Evolutionary conservation across 306 rosid genomes (phyloP), one percentile per base, ranked within the genome.

Genomic region (Vigna unguiculata): DNA sequence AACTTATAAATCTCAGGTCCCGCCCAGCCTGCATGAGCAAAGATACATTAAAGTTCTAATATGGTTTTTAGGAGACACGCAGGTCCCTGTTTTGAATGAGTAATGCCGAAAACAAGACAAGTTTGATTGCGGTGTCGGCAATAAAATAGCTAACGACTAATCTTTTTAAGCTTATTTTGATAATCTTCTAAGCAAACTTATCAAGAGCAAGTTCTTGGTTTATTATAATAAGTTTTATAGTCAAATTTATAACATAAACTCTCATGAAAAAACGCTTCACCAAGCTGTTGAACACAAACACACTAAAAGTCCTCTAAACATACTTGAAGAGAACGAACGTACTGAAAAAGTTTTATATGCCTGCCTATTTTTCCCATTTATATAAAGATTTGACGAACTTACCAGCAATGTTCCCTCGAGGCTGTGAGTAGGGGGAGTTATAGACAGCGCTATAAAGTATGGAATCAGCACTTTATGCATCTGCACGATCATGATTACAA

Each of bases 351-450:
- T 57, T 57, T 24, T 11, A 57, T 24, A 25, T 57, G 63, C 36
- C 14, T 13, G 13, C 4, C 12, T 11, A 22, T n/a, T 24, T 40
- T 22, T 13, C 9, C 38, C 63, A 57, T 57, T 5, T 25, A 24
- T 24, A 57, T 24, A 24, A 84, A 48, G 51, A 43, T 74, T 22
- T 69, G 80, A 41, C 46, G 76, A 71, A 71, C 86, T 51, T 87
- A 94, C 98, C 98, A 94, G 87, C 85, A 94, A 78, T 10, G 97
- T 91, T 63, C 98, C 98, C 83, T 94, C 98, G 21, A 94, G 91
- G 88, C 97, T 47, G 86, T 72, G 90, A 71, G 96, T 87, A 11
- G 97, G 77, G 57, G 98, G 97, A 1, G 96, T 94, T 74, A 89
- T 84, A 80, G 80, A 85, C 69, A 94, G 55, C 40, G 91, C 95